phyloP scores from a whole-genome alignment of 129 eudicot species.

The Chrysanthemum makinoi region DNA sequence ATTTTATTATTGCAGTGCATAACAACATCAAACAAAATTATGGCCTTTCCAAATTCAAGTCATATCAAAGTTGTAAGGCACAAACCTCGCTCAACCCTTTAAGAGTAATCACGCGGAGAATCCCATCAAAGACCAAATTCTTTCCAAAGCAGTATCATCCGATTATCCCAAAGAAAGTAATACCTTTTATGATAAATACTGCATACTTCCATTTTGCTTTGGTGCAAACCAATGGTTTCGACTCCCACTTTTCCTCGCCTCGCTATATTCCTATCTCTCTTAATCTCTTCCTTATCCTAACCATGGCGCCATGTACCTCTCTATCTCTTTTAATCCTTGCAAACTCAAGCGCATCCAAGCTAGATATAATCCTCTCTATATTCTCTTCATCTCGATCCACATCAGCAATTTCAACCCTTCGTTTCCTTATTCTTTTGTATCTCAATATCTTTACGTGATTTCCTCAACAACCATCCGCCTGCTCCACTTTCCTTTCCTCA shows the following conservation, averaged over 20 bases:
- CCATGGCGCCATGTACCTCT: conserved; percentile 64
- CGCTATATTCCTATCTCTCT: conserved; percentile 92
- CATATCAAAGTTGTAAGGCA: no score
- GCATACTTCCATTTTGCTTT: conserved; percentile 90
- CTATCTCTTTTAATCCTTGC: conserved; percentile 92
- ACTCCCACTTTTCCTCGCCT: conserved; percentile 85
- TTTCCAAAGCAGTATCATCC: conserved; percentile 76
- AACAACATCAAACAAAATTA: no score
- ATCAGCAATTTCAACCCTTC: conserved; percentile 46
- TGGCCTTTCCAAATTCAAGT: no score
- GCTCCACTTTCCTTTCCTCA: conserved; percentile 72
- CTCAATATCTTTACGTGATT: conserved; percentile 59
- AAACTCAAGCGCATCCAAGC: conserved; percentile 85
- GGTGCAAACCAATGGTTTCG: conserved; percentile 44
- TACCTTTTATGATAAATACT: conserved; percentile 95
- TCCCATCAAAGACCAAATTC: conserved; percentile 54
- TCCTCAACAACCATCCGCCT: conserved; percentile 82
- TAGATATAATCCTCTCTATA: conserved; percentile 81
- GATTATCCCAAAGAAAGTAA: conserved; percentile 69
- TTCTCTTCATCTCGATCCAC: conserved; percentile 10
- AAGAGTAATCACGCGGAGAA: conserved; percentile 63
- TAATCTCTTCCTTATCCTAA: conserved; percentile 88
- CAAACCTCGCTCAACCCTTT: no score
- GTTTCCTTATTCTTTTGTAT: conserved; percentile 64
- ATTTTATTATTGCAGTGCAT: no score